Evolutionary conservation across 371 early-diverging fungal species (phyloP).

Genomic region (Mucor lusitanicus): DNA sequence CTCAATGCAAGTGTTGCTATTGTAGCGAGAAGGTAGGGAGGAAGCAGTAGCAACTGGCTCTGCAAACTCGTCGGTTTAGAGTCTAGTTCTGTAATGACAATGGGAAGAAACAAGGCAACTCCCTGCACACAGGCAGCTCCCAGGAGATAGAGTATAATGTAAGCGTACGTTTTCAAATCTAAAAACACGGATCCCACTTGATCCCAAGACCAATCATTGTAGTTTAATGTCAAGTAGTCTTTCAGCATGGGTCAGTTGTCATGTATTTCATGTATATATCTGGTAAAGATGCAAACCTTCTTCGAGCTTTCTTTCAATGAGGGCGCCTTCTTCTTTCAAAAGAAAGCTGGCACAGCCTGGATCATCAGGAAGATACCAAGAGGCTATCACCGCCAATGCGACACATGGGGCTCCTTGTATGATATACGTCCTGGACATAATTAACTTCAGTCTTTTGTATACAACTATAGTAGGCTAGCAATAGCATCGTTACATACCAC

Average conservation of each 20-base stretch:
- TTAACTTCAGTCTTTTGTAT: background rate
- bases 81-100: conserved; percentile 24
- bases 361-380: background rate
- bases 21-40: conserved; percentile 35
- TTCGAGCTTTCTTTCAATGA: conserved; percentile 24
- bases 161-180: conserved; percentile 4
- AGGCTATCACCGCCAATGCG: background rate
- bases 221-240: conserved; percentile 30
- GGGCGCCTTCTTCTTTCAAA: conserved; percentile 22
- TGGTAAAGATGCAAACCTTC: too few relatives aligned
- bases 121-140: conserved; percentile 29
- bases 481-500: too few relatives aligned
- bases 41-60: conserved; percentile 25
- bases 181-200: conserved; percentile 14
- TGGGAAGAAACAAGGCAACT: conserved; percentile 28
- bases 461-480: too few relatives aligned
- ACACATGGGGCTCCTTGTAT: conserved; percentile 59
- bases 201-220: conserved; percentile 21
- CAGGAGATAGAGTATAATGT: conserved; percentile 33
- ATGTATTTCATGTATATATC: background rate
- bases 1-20: conserved; percentile 20
- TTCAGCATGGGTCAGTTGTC: conserved; percentile 6
- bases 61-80: conserved; percentile 14
- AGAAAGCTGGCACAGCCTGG: conserved; percentile 18
- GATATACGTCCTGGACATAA: conserved; percentile 45